phyloP scores from a whole-genome alignment of 306 rosid species.

The Sphenostylis stenocarpa region DNA sequence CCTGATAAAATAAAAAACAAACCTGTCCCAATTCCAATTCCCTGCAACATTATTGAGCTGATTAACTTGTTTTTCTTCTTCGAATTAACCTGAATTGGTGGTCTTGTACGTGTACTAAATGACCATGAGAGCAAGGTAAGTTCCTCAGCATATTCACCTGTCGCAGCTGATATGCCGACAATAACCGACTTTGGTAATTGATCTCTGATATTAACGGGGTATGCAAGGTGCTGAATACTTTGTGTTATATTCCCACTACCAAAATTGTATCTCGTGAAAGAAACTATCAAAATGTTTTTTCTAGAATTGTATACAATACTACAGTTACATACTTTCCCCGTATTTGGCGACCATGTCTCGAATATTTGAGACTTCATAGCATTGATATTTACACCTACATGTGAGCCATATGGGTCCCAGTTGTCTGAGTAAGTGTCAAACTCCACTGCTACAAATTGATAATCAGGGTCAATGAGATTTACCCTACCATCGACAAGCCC shows the following conservation, averaged over 20 bases:
- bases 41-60: not conserved
- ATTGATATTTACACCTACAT: conserved; percentile 34
- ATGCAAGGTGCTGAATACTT: not conserved
- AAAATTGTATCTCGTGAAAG: not conserved
- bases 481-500: conserved; percentile 14
- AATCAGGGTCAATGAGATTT: not conserved
- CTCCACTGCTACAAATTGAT: conserved; percentile 50
- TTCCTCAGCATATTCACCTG: not conserved
- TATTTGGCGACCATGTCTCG: not conserved
- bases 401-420: conserved; percentile 32
- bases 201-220: conserved; percentile 16
- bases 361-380: conserved; percentile 4
- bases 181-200: conserved; percentile 32
- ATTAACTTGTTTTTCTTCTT: not conserved
- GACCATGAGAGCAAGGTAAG: conserved; percentile 34
- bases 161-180: conserved; percentile 46
- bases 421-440: conserved; percentile 35
- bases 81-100: not conserved
- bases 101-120: conserved; percentile 24
- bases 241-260: not conserved
- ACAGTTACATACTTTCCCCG: not conserved
- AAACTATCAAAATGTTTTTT: not conserved
- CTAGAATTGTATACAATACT: conserved; percentile 6
- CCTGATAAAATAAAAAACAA: not conserved
- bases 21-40: conserved; percentile 4